Base-by-base conservation (phyloP, 1,139 yeast species). In the Meyerozyma carpophila region DNA sequence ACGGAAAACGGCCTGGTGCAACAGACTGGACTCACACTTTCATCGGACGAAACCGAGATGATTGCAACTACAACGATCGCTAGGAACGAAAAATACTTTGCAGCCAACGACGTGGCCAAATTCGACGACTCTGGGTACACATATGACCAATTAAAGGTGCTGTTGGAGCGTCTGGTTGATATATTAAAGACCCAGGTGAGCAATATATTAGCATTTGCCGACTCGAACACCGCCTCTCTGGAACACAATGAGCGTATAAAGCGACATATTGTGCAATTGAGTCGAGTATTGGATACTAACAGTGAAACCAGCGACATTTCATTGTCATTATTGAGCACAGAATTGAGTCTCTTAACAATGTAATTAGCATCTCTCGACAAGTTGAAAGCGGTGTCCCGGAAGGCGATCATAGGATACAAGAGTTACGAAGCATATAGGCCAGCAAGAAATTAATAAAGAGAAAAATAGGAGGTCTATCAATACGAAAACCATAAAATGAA, bases 321-420 rank as follows among this genome's bases (percentile, higher is more conserved):
- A n/a, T 39, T 50, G 21, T 52, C 55, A 32, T 47, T 65, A 26
- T 55, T 59, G 37, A 43, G 64, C 1, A 51, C 61, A 8, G 67
- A 64, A 31, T 51, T 69, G 41, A 53, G 68, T 20, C 50, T 68
- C 29, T 48, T 69, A 11, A 62, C 71, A 1, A 57, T 62, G 24
- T 67, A 68, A 44, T 46, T 63, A 34, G 50, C 56, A 1, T 49
- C 58, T 1, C 48, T 66, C 28, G 65, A 62, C 25, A 55, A 53
- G 25, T 49, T 63, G 39, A 58, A 60, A 41, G 41, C 48, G 7
- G 59, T 58, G 41, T 52, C 61, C 5, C 46, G 53, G 10, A 51
- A 47, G 34, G 54, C 48, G 39, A 47, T 59, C 8, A 38, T 48
- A 9, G 43, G 47, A 41, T 47, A 44, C 37, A 46, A 48, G n/a